Evolutionary conservation across 202 grass and related monocot species (phyloP).

Genomic region (Brachypodium distachyon): DNA sequence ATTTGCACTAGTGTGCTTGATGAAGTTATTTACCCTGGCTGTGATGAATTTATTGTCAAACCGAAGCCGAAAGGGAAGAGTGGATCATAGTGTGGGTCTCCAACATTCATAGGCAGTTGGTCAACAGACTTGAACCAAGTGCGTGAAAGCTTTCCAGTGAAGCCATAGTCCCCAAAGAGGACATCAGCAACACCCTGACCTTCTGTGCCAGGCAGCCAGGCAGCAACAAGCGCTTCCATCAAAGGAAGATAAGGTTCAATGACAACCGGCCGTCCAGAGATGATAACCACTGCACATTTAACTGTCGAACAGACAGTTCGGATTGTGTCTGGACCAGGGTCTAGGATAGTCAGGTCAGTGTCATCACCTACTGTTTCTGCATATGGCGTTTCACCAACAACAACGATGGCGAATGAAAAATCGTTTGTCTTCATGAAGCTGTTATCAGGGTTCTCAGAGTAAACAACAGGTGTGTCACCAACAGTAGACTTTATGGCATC

Average conservation of each 20-base stretch:
- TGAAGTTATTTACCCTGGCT: conserved; percentile 42
- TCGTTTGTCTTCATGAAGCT: conserved; percentile 63
- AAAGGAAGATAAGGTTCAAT: conserved; percentile 65
- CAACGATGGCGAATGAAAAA: conserved; percentile 66
- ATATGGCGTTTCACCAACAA: conserved; percentile 77
- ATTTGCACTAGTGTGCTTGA: neutral
- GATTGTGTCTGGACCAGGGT: conserved; percentile 74
- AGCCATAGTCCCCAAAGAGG: conserved; percentile 78
- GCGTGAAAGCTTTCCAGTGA: conserved; percentile 61
- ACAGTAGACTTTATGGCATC: conserved; percentile 72
- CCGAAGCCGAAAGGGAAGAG: conserved; percentile 82
- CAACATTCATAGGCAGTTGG: conserved; percentile 83
- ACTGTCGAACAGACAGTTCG: conserved; percentile 55
- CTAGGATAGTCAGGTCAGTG: conserved; percentile 59
- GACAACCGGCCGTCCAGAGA: conserved; percentile 73
- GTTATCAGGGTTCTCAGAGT: conserved; percentile 63
- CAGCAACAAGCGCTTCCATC: conserved; percentile 86
- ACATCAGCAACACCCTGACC: conserved; percentile 83
- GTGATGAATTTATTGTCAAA: conserved; percentile 46
- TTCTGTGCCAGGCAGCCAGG: conserved; percentile 87
- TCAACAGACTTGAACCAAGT: conserved; percentile 86
- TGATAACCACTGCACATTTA: conserved; percentile 70
- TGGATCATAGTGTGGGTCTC: conserved; percentile 73
- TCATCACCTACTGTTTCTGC: conserved; percentile 70
- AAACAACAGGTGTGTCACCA: conserved; percentile 52